Base-by-base conservation (phyloP, 139 green algal genomes). In the Micractinium sp. region DNA sequence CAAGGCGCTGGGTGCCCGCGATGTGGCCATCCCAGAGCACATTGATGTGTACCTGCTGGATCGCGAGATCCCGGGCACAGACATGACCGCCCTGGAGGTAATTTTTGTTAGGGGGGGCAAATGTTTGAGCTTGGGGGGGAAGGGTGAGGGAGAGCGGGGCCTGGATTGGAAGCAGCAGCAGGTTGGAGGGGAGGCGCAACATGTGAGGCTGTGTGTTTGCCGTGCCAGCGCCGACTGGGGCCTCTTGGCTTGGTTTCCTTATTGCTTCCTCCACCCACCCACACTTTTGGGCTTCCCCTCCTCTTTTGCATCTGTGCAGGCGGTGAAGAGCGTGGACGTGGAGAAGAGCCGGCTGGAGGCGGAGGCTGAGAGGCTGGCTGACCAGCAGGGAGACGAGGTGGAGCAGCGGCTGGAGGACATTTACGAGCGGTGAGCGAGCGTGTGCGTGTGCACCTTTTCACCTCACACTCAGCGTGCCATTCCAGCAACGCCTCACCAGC, bases 21-120 rank as follows among this genome's bases (percentile, higher is more conserved):
- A 99, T 85, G 89, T 99, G 23, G 93, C 95, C 38, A 98, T 99
- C 84, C 97, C 97, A 5, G 91, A 96, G 7, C 97, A 99, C 93
- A 97, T 99, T 25, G 96, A 99, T 87, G 94, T 98, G 47, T 99
- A 97, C 94, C 94, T 98, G 90, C 91, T 99, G 73, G 93, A 97
- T 82, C 87, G 95, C 22, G 97, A 99, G 92, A 96, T 96, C 23
- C 91, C 92, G 18, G 96, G 96, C 71, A 94, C 85, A 74, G 96
- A 99, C 87, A 88, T 94, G 82, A 97, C 94, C 33, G 97, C 97
- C 2, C 89, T 99, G 73, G 86, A 96, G 83, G 83, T 81, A 38
- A 0, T 38, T 29, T n/a, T n/a, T n/a, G n/a, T n/a, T n/a, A n/a
- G n/a, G n/a, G n/a, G n/a, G n/a, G n/a, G n/a, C n/a, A n/a, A n/a